Percentiles rank a stretch among this genome's conserved stretches.
Evolutionary conservation across 169 alveolate species (phyloP).

Genomic region (Cryptosporidium ubiquitum): DNA sequence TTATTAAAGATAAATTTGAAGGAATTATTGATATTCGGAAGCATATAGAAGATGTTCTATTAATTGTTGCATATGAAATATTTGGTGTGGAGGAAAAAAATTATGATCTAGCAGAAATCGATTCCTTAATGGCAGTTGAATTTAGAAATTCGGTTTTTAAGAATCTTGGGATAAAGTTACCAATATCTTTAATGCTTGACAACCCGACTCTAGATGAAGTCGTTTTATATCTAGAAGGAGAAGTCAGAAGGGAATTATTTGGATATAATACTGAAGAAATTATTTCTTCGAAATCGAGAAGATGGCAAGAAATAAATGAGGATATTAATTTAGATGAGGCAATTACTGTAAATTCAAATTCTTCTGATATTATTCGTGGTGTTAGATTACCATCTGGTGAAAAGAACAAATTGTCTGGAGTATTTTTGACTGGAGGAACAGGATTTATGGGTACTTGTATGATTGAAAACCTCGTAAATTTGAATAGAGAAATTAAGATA

Average conservation of each 20-base stretch:
- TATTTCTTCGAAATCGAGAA: constrained; percentile 20
- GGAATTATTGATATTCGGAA: constrained; percentile 2
- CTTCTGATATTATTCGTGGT: neutral
- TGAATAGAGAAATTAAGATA: constrained; percentile 13
- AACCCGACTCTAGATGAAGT: constrained; percentile 75
- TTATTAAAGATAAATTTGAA: constrained; percentile 35
- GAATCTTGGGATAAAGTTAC: constrained; percentile 73
- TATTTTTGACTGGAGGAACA: constrained; percentile 73
- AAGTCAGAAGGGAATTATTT: constrained; percentile 18
- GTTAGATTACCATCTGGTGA: constrained; percentile 61
- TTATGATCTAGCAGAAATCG: constrained; percentile 72
- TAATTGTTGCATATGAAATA: constrained; percentile 36
- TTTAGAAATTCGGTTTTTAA: constrained; percentile 75
- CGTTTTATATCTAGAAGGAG: constrained; percentile 16
- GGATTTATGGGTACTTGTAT: constrained; percentile 73
- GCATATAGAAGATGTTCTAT: constrained; percentile 16
- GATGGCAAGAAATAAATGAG: constrained; percentile 58
- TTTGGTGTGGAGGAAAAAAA: constrained; percentile 22
- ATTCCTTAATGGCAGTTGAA: constrained; percentile 80
- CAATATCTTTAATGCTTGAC: constrained; percentile 78
- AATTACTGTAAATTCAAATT: neutral
- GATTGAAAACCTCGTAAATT: constrained; percentile 42
- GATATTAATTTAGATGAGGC: constrained; percentile 14
- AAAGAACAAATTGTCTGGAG: neutral
- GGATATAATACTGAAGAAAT: constrained; percentile 9